Percentiles rank a stretch among this genome's conserved stretches.
Conservation (phyloP, 2,329 filamentous ascomycete genomes). For the Botrytis pseudocinerea region DNA sequence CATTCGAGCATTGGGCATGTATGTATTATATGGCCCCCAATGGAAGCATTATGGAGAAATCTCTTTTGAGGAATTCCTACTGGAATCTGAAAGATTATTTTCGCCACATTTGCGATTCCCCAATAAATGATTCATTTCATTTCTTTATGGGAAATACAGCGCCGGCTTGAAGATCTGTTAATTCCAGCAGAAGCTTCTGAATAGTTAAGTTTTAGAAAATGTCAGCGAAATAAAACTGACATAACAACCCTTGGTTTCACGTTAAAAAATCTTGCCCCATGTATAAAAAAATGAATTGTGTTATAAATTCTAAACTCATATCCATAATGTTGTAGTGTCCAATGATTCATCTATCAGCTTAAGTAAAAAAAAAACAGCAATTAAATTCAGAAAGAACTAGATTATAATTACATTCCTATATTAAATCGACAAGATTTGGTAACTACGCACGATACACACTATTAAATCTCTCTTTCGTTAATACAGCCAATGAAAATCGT, state of each 20-base stretch:
- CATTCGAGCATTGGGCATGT: background rate
- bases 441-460: background rate
- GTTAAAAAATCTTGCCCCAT: background rate
- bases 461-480: background rate
- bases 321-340: accelerated
- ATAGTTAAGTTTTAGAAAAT: background rate
- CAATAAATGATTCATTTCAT: background rate
- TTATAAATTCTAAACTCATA: background rate
- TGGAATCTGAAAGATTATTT: background rate
- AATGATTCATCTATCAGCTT: background rate
- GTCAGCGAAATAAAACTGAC: background rate
- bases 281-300: background rate
- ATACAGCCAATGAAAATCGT: background rate
- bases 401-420: background rate
- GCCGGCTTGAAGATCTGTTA: too few relatives aligned
- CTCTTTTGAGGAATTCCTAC: background rate
- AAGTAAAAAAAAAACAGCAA: background rate
- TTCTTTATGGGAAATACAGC: background rate
- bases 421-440: background rate
- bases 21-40: background rate
- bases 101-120: background rate
- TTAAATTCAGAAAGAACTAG: background rate
- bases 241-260: background rate
- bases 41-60: background rate
- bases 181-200: too few relatives aligned